Base-by-base conservation (phyloP, 345 rosid species). In the Arabidopsis arenosa region DNA sequence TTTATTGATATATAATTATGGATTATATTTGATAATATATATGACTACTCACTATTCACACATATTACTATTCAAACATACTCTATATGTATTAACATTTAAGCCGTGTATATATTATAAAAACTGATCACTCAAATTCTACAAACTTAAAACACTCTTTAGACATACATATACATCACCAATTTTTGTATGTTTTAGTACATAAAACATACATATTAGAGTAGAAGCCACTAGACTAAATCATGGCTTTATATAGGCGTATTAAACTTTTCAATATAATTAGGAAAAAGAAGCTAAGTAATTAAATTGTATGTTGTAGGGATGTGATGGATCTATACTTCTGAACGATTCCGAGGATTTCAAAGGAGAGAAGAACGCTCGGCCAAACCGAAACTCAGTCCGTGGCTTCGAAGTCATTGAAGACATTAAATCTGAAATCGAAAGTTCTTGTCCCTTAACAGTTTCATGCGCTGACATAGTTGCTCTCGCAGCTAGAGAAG, bases 341-440 rank as follows among this genome's bases (percentile, higher is more conserved):
- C 89, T 91, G 2, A 90, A 91, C 0, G 97, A 89, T 72, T 85
- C 91, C 0, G 63, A 69, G 2, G 82, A 80, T 35, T 85, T 89
- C 78, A 74, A 73, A 59, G 93, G 97, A 12, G 96, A 91, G 84
- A 85, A 93, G 78, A 87, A 82, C 64, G 96, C 92, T 32, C 4
- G 47, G 2, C 90, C 96, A 9, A 91, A 93, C 81, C 79, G 75
- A 2, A 91, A 91, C 52, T 93, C 97, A 13, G 81, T 70, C 54
- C 84, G 97, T 78, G 98, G 98, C 5, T 91, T 59, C 17, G 91
- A 87, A 77, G 89, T 89, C 36, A 87, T 91, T 13, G 97, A 93
- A 72, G 77, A 57, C 26, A 87, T 91, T 33, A 93, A 91, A 80
- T 77, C 85, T 4, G 89, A 86, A 7, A 83, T 89, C 10, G 98